Evolutionary conservation across 441 rosid genomes (phyloP), one percentile per base, ranked within the genome.

Genomic region (Breynia disticha): DNA sequence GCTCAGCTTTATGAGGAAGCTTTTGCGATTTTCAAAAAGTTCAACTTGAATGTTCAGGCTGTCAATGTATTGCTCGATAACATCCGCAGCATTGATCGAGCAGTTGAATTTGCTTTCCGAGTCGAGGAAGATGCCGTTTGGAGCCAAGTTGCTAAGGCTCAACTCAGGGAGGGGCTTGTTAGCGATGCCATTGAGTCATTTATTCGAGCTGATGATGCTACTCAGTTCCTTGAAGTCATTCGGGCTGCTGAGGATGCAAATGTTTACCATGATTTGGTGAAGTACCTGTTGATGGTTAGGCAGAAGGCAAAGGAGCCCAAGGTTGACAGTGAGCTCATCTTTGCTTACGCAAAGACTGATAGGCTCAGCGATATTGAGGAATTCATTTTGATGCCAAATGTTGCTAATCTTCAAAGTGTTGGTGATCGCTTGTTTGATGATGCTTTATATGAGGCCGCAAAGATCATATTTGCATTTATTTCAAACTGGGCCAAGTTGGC

Each of bases 401-500:
- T 94, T 57, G 99, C 99, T 37, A 94, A 90, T 71, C 83, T 88
- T 11, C 99, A 79, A 82, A 75, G 48, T 73, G 99, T 87, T n/a
- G 99, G 99, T 16, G 99, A 94, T 67, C 95, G 97, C 54, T 69
- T 94, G 71, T 94, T 73, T 72, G 96, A 87, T 32, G 96, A 87
- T 68, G 77, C 78, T 43, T 72, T 94, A 12, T 94, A 87, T 9
- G 99, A 94, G 76, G 96, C 99, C 60, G 99, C 99, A 44, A 94
- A 90, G 63, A 94, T 90, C 57, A 87, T 94, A 24, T 94, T 77
- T 72, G 85, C 96, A 18, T 94, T 94, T 73, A 85, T 83, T 68
- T 90, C 99, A 15, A 94, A 94, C 77, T 94, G 99, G 99, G 97
- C 91, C 69, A 94, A 94, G 79, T 69, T 94, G 80, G 97, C 99